Percentiles rank a stretch among this genome's conserved stretches.
Conservation (phyloP, 139 green algal genomes). For the Medakamo hakoo region DNA sequence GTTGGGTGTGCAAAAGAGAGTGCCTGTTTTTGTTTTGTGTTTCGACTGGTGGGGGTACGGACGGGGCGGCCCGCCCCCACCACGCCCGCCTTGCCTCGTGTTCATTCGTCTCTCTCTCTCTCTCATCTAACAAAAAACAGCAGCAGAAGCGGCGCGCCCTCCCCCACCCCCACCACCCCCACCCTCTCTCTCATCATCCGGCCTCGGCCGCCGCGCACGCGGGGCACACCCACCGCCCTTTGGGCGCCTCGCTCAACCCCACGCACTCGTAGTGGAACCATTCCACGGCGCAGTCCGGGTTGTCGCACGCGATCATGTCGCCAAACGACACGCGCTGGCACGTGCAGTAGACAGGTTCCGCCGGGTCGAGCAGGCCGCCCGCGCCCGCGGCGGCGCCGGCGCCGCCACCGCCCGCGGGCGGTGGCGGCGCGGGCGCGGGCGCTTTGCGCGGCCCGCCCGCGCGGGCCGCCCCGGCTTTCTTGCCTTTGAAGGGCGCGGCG, state of each 20-base stretch:
- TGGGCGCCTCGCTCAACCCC: conserved; percentile 33
- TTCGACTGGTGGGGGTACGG: too few relatives aligned
- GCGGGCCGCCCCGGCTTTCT: not conserved
- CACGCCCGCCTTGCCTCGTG: not conserved
- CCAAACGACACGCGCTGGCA: conserved; percentile 56
- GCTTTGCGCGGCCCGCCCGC: too few relatives aligned
- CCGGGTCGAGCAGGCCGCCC: conserved; percentile 7
- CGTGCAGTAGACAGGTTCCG: conserved; percentile 69
- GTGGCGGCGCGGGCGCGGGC: not conserved
- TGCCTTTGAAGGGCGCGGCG: too few relatives aligned
- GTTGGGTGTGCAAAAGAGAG: too few relatives aligned
- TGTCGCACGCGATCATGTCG: conserved; percentile 79
- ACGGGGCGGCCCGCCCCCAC: too few relatives aligned
- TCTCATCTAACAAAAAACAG: not conserved
- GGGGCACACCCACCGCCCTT: conserved; percentile 1
- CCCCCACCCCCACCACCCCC: not conserved
- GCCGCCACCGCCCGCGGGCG: too few relatives aligned
- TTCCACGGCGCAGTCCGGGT: conserved; percentile 68
- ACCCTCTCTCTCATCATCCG: not conserved
- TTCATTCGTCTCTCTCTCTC: not conserved
- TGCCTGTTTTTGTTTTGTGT: conserved; percentile 1
- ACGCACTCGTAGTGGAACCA: conserved; percentile 88
- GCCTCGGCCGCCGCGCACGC: not conserved
- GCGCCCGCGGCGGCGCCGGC: not conserved
- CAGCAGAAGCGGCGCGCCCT: not conserved